Conservation (phyloP, 1,284 basidiomycete species). For the Trichosporon sp. region DNA sequence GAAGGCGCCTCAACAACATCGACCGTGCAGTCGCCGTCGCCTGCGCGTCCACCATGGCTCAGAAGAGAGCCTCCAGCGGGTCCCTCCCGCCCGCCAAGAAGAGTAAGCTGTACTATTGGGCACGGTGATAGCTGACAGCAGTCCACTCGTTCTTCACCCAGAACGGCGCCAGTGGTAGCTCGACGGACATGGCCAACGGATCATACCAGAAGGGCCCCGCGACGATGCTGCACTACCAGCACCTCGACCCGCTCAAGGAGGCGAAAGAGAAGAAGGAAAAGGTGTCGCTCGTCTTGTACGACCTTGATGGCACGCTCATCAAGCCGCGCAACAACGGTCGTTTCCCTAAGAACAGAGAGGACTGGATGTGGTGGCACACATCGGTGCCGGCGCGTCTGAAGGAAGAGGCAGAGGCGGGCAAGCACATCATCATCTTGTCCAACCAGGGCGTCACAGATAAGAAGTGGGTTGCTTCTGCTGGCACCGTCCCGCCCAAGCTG, state of each 20-base stretch:
- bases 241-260: constrained; percentile 39
- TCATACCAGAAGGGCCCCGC: constrained; percentile 25
- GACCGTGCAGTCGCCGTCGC: neutral
- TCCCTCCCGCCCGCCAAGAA: constrained; percentile 15
- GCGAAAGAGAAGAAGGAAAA: constrained; percentile 18
- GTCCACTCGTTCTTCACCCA: constrained; percentile 20
- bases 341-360: constrained; percentile 52
- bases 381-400: constrained; percentile 63
- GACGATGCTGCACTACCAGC: constrained; percentile 39
- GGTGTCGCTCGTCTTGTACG: constrained; percentile 69
- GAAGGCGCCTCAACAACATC: neutral
- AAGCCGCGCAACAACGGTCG: constrained; percentile 56
- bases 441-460: constrained; percentile 60
- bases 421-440: constrained; percentile 69
- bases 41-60: neutral
- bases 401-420: constrained; percentile 62
- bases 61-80: constrained; percentile 3
- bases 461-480: neutral
- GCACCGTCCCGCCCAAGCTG: neutral
- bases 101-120: neutral
- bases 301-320: constrained; percentile 84
- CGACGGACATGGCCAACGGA: neutral
- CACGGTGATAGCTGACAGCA: neutral
- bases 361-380: constrained; percentile 74
- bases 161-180: neutral